Base-by-base conservation (phyloP, 1,139 yeast species). In the Chernovozyma aurita region DNA sequence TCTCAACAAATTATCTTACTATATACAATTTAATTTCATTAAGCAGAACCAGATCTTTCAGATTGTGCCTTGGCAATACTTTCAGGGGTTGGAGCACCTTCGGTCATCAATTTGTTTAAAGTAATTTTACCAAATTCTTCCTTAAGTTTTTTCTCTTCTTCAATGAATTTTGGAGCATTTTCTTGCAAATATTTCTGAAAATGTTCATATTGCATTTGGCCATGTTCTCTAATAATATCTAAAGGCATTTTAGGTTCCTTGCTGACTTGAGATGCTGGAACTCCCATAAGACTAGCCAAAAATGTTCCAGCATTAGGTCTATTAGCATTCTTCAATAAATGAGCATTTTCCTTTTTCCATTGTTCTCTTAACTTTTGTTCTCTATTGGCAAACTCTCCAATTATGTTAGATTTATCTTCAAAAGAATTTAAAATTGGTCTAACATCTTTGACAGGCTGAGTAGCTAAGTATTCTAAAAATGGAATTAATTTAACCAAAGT, bases 401-500 rank as follows among this genome's bases (percentile, higher is more conserved):
- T 76, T 28, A 75, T 60, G 45, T 83, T 71, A 44, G 76, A 73
- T 49, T 76, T 74, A 50, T 74, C 79, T 22, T 65, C 55, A 64
- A 81, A 94, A 3, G 95, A 77, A 47, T 73, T 70, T 52, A 94
- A 69, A 32, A 88, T 78, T 30, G 95, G 95, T 63, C 97, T 84
- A 39, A 94, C 92, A 61, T 92, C 98, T 58, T 78, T 77, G 48
- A 85, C 73, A 43, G 86, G 94, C 59, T 87, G 95, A 16, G 96
- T 85, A 14, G 97, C 98, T 45, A 92, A 67, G 69, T 87, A 94
- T 64, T 92, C 99, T 52, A 92, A 77, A 65, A 92, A 82, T 42
- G 97, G 97, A 53, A 92, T 87, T 61, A 90, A 68, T 50, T 74
- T 73, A 51, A 92, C 73, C 53, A 92, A 73, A 41, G 68, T 65